Base-by-base conservation (phyloP, 129 eudicot species). In the Flaveria sonorensis region DNA sequence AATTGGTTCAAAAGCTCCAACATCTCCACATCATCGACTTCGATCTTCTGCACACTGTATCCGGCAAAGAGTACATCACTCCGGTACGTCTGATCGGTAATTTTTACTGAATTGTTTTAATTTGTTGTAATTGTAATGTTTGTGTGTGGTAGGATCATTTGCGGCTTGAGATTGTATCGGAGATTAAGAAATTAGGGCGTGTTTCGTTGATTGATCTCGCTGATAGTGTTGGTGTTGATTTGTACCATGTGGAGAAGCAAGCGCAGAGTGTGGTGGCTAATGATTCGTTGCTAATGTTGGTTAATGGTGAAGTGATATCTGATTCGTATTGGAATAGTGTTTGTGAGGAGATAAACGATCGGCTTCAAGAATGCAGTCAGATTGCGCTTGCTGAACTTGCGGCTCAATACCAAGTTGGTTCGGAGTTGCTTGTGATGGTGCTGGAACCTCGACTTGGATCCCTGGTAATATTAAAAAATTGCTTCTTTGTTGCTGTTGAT, bases 61-160 rank as follows among this genome's bases (percentile, higher is more conserved):
- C 99, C 83, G 99, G 99, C 90, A 94, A 94, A 86, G 99, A 94
- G 68, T 94, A 86, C 92, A 91, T 94, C 88, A 94, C 99, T 77
- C 97, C 96, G 1, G 99, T 94, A 85, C 12, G 40, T 43, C 28
- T 56, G 5, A 18, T 81, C 77, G 18, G 51, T 2, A 26, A 76
- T 48, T 50, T 40, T 39, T 45, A 13, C 42, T 55, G 15, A 8
- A 3, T 69, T 50, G 53, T 43, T n/a, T 19, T 72, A 28, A 68
- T 76, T 75, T 55, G 47, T 75, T 18, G 28, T 72, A 10, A 39
- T n/a, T 62, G 10, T 79, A 73, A 16, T 11, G 0, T 32, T 18
- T 28, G 4, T 75, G 43, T 68, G 76, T 82, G 18, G 14, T 40
- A 95, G 99, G 97, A 89, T 50, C 99, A 88, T 77, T 60, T 95